Percentiles rank a stretch among this genome's conserved stretches.
These are phyloP conservation scores for Cladorrhinum sp. DNA, from an alignment of 2,329 filamentous ascomycete genomes.

Conservation along the genomic window DNA sequence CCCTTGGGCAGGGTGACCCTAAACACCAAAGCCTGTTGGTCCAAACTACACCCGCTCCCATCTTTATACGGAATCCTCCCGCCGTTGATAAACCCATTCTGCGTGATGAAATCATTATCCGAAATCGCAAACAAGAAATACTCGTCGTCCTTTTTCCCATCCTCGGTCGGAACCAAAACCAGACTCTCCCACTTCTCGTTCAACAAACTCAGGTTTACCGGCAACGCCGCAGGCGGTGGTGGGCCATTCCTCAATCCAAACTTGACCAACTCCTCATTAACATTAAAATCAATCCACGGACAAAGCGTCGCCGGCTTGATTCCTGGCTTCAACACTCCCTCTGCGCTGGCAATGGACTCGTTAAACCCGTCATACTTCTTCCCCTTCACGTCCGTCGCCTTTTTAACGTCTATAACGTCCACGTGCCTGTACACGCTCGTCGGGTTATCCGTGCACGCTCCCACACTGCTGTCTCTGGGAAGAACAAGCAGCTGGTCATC, in stretches of 20 bases:
- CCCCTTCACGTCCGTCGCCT: conserved; percentile 57
- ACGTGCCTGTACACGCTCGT: conserved; percentile 63
- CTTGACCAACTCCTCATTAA: conserved; percentile 59
- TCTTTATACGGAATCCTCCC: conserved; percentile 57
- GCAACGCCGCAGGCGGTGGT: neutral
- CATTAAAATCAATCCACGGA: conserved; percentile 65
- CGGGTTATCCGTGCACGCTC: conserved; percentile 52
- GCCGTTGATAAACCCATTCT: conserved; percentile 55
- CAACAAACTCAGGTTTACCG: conserved; percentile 45
- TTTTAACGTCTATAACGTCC: conserved; percentile 64
- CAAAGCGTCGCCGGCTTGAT: conserved; percentile 46
- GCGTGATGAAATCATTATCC: conserved; percentile 74
- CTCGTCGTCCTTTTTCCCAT: conserved; percentile 45
- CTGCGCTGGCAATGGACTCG: conserved; percentile 33
- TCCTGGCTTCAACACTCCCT: conserved; percentile 30
- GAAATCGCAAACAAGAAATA: conserved; percentile 66
- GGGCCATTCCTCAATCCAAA: conserved; percentile 42
- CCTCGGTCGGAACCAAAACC: conserved; percentile 57
- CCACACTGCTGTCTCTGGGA: conserved; percentile 59
- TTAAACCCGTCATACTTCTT: conserved; percentile 35
- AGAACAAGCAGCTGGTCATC: conserved; percentile 65
- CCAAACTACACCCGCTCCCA: conserved; percentile 39
- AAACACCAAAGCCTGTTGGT: conserved; percentile 64
- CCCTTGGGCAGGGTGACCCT: conserved; percentile 43
- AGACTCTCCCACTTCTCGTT: conserved; percentile 79